A percentile compares a stretch with the other conserved stretches of the same genome.
phyloP scores from a whole-genome alignment of 2,329 filamentous ascomycete species.

The Trichophyton benhamiae region DNA sequence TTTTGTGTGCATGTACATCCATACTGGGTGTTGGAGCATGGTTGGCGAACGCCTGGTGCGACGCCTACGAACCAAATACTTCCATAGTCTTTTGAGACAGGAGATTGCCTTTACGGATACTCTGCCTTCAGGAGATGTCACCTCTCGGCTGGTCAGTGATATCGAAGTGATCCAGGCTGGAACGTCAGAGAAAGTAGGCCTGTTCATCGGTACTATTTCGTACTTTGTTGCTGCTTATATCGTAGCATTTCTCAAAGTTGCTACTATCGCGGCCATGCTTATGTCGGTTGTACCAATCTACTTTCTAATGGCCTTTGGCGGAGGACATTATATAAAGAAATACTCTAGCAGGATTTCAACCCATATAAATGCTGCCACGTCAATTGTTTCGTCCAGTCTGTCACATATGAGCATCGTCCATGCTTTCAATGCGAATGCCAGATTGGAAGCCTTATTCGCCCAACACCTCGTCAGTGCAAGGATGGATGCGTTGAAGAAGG shows the following conservation, averaged over 20 bases:
- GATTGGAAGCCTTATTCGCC: constrained; percentile 49
- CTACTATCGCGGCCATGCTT: constrained; percentile 51
- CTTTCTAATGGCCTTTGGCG: constrained; percentile 46
- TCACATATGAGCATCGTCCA: constrained; percentile 51
- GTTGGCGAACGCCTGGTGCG: constrained; percentile 52
- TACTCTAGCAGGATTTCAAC: constrained; percentile 40
- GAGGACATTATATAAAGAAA: constrained; percentile 43
- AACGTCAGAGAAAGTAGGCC: constrained; percentile 58
- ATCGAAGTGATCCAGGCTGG: constrained; percentile 56
- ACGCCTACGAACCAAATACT: constrained; percentile 49
- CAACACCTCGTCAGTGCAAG: constrained; percentile 40
- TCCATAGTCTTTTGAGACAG: constrained; percentile 47
- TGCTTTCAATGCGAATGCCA: constrained; percentile 47
- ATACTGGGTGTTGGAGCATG: constrained; percentile 53
- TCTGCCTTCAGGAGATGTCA: constrained; percentile 50
- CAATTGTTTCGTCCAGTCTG: constrained; percentile 51
- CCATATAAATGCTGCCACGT: constrained; percentile 46
- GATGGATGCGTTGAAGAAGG: constrained; percentile 44
- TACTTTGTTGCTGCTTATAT: constrained; percentile 58
- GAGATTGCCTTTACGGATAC: constrained; percentile 54
- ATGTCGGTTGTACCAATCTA: constrained; percentile 52
- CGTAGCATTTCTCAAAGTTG: constrained; percentile 54
- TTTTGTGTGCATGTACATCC: constrained; percentile 52
- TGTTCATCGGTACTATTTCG: constrained; percentile 48
- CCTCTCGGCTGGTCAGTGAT: constrained; percentile 51